Evolutionary conservation across 169 alveolate species (phyloP).

Genomic region (Plasmodium falciparum): DNA sequence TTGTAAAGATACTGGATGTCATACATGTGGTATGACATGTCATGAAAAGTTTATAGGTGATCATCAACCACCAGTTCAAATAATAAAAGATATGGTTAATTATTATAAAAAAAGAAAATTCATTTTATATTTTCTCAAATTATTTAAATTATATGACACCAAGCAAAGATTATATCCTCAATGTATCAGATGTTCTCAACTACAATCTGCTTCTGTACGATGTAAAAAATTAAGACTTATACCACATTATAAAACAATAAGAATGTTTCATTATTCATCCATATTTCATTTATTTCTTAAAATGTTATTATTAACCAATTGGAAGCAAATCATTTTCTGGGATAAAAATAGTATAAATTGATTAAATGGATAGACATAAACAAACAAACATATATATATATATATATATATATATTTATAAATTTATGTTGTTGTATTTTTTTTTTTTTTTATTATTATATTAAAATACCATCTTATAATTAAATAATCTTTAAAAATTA

Average conservation of each 20-base stretch:
- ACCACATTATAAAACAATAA: conserved; percentile 54
- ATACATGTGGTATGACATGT: conserved; percentile 65
- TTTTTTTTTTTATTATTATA: neutral
- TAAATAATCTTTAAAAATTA: too few species aligned
- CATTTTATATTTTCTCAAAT: conserved; percentile 15
- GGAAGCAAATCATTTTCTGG: conserved; percentile 56
- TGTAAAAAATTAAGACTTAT: conserved; percentile 44
- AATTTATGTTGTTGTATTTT: neutral
- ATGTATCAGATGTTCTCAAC: conserved; percentile 55
- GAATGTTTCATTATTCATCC: conserved; percentile 44
- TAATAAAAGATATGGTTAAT: conserved; percentile 31
- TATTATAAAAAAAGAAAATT: conserved; percentile 37
- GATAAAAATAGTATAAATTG: conserved; percentile 27
- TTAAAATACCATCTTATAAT: too few species aligned
- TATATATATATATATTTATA: neutral
- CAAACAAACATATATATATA: neutral
- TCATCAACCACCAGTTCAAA: conserved; percentile 75
- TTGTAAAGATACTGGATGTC: conserved; percentile 70
- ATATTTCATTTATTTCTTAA: conserved; percentile 58
- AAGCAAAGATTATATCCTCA: conserved; percentile 71
- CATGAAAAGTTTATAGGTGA: conserved; percentile 59
- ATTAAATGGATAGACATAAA: neutral
- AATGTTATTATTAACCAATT: conserved; percentile 34
- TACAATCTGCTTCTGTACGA: conserved; percentile 71
- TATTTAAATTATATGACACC: conserved; percentile 62